A percentile compares a stretch with the other conserved stretches of the same genome.
Evolutionary conservation across 2,329 filamentous ascomycete species (phyloP).

Genomic region (Alternaria longipes): DNA sequence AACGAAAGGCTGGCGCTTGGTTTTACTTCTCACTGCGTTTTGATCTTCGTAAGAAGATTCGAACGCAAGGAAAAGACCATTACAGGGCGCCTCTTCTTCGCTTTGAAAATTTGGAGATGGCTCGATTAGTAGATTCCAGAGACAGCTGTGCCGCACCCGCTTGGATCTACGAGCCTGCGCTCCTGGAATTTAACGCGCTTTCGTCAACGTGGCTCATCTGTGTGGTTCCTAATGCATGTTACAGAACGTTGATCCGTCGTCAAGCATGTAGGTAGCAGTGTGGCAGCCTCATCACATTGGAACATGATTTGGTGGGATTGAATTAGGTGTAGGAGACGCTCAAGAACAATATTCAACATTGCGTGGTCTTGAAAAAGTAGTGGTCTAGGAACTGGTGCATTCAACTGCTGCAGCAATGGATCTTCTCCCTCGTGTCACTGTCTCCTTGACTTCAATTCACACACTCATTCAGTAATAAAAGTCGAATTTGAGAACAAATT

Average conservation of each 20-base stretch:
- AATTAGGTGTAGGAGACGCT: not conserved
- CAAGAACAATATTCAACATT: not conserved
- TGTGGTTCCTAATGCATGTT: not conserved
- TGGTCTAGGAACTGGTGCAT: not conserved
- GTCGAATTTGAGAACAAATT: no score
- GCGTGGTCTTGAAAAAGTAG: not conserved
- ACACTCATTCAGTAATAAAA: no score
- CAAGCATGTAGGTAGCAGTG: not conserved
- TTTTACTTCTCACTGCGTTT: slow-evolving; percentile 5
- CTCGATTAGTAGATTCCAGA: not conserved
- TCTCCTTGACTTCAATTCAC: not conserved
- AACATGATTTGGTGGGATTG: not conserved
- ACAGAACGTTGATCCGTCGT: not conserved
- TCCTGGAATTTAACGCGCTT: not conserved
- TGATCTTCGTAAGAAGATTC: not conserved
- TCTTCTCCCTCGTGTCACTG: not conserved
- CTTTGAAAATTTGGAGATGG: not conserved
- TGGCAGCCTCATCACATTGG: not conserved
- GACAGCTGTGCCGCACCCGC: not conserved
- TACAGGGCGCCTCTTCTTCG: not conserved
- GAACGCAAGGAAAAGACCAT: not conserved
- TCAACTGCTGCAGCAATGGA: not conserved
- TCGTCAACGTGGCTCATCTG: not conserved
- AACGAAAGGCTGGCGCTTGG: not conserved
- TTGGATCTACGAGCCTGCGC: slow-evolving; percentile 3